Conservation (phyloP, 192 early-diverging fungal genomes). For the Coemansia sp. region DNA sequence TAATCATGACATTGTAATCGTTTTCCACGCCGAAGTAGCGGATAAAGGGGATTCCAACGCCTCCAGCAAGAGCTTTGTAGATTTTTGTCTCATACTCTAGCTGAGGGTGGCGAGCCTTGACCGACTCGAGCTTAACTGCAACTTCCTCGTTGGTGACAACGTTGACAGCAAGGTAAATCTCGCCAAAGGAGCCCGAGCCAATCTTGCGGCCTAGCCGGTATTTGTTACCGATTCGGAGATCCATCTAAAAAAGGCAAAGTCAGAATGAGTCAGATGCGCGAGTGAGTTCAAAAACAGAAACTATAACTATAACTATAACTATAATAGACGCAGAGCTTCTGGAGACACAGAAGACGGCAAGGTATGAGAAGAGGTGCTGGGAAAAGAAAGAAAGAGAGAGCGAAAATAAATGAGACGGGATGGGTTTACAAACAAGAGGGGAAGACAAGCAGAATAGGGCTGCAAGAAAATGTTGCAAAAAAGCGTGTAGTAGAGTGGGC, state of each 20-base stretch:
- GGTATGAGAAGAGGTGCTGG: not conserved
- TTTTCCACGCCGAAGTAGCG: conserved; percentile 82
- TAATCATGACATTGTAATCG: conserved; percentile 84
- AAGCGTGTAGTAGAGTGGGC: too few relatives aligned
- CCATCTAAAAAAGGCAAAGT: conserved; percentile 51
- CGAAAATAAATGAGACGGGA: conserved; percentile 6
- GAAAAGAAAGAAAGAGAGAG: not conserved
- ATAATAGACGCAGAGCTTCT: conserved; percentile 6
- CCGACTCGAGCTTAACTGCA: conserved; percentile 95
- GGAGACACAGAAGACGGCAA: conserved; percentile 12
- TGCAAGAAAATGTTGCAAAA: too few relatives aligned
- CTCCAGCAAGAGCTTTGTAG: conserved; percentile 91
- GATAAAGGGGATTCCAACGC: conserved; percentile 87
- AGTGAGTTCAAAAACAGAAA: conserved; percentile 3
- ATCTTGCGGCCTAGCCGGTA: conserved; percentile 95
- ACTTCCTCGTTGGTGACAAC: conserved; percentile 92
- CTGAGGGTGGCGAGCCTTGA: conserved; percentile 94
- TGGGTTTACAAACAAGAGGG: conserved; percentile 8
- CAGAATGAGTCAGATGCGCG: conserved; percentile 8
- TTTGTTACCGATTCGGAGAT: conserved; percentile 90
- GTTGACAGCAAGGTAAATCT: conserved; percentile 92
- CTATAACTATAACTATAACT: not conserved
- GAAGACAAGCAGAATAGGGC: not conserved
- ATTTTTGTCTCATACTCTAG: conserved; percentile 97
- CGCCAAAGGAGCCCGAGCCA: conserved; percentile 96